These are phyloP conservation scores for Diplodia seriata DNA, from an alignment of 2,329 filamentous ascomycete genomes.

Conservation along the genomic window DNA sequence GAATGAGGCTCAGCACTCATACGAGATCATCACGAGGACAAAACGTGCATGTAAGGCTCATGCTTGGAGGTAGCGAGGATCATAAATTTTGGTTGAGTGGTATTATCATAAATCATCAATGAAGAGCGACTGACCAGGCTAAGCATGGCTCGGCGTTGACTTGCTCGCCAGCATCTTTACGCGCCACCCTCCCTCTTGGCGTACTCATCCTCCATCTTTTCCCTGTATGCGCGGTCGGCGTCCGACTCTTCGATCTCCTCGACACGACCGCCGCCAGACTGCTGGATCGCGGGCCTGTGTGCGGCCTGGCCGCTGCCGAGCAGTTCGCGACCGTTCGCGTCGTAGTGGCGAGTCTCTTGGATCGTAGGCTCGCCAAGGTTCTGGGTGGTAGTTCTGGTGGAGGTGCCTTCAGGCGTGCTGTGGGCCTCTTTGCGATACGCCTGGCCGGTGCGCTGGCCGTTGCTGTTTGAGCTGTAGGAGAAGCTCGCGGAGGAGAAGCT, in stretches of 20 bases:
- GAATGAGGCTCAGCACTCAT: neutral
- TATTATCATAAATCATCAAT: neutral
- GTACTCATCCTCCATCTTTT: conserved; percentile 36
- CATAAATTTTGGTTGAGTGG: neutral
- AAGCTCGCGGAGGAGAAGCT: conserved; percentile 11
- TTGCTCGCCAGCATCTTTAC: conserved; percentile 26
- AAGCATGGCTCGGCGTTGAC: neutral
- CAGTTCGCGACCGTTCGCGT: conserved; percentile 41
- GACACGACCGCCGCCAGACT: neutral
- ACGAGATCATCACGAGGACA: neutral
- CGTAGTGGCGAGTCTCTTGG: conserved; percentile 41
- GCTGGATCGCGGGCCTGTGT: neutral
- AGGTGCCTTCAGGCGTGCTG: conserved; percentile 40
- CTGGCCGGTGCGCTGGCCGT: conserved; percentile 38
- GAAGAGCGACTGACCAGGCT: neutral
- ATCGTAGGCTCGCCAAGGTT: conserved; percentile 41
- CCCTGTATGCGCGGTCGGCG: conserved; percentile 5
- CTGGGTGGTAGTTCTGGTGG: conserved; percentile 40
- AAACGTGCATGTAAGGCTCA: neutral
- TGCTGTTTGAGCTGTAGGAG: conserved; percentile 36
- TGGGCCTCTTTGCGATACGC: conserved; percentile 37
- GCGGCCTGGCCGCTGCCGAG: conserved; percentile 32
- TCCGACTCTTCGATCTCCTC: conserved; percentile 29
- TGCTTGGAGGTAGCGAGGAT: neutral
- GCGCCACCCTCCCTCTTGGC: conserved; percentile 45